A percentile compares a stretch with the other conserved stretches of the same genome.
Evolutionary conservation across 2,329 filamentous ascomycete genomes (phyloP).

Genomic region (Aureobasidium uvarum): DNA sequence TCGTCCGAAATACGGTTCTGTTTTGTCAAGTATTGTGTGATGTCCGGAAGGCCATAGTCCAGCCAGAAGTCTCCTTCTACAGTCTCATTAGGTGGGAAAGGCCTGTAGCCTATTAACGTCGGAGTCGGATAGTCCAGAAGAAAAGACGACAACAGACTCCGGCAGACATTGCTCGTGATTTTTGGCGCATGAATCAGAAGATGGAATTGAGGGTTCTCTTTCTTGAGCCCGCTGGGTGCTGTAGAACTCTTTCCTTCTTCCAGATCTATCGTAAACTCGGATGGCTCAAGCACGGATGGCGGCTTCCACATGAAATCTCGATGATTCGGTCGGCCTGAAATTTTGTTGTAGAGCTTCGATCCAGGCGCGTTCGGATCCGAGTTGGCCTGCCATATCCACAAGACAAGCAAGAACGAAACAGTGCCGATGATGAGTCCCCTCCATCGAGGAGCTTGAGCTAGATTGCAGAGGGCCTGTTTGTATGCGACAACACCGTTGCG

Average conservation of each 20-base stretch:
- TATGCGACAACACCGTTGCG: background rate
- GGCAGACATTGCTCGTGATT: conserved; percentile 21
- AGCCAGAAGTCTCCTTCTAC: conserved; percentile 19
- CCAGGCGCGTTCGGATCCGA: conserved; percentile 14
- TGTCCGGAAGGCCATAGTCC: conserved; percentile 21
- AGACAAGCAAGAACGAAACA: conserved; percentile 10
- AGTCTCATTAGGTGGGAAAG: background rate
- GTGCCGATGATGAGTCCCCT: conserved; percentile 20
- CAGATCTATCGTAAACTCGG: conserved; percentile 8
- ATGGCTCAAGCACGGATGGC: conserved; percentile 4
- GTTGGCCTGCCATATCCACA: conserved; percentile 25
- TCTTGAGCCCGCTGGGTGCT: conserved; percentile 13
- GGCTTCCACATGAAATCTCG: conserved; percentile 21
- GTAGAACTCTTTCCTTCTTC: conserved; percentile 11
- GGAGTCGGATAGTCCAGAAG: conserved; percentile 22
- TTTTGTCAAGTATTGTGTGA: background rate
- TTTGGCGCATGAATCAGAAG: conserved; percentile 25
- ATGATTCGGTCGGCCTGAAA: conserved; percentile 12
- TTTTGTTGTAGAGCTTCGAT: conserved; percentile 21
- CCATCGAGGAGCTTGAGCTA: conserved; percentile 24
- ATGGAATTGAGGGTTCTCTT: conserved; percentile 24
- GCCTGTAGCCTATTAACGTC: conserved; percentile 21
- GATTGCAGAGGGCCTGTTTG: conserved; percentile 16
- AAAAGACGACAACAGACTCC: conserved; percentile 17
- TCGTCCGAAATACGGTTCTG: conserved; percentile 7